Base-by-base conservation (phyloP, 495 filamentous ascomycete species). In the Darksidea phi region DNA sequence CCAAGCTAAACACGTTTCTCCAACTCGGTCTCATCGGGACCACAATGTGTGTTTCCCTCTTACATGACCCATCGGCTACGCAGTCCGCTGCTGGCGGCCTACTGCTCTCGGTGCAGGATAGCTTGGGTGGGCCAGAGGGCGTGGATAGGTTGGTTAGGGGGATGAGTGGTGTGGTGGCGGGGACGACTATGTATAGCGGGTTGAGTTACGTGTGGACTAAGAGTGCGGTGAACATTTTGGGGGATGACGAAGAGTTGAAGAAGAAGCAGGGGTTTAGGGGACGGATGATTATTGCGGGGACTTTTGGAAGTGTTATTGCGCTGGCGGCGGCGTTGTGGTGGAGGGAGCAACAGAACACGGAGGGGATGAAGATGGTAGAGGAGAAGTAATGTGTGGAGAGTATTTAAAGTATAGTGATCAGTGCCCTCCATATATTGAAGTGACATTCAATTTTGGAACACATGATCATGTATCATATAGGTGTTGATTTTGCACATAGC, bases 1-100 rank as follows among this genome's bases (percentile, higher is more conserved):
- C 88, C 64, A 98, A 98, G 79, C 61, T 71, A 52, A 77, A 77
- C 64, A 77, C 74, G 18, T 73, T 77, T 46, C 67, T 77, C n/a
- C 74, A 77, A 47, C 66, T 77, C 20, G 56, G 64, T 13, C 59
- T 77, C 0, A 72, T 77, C 45, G 74, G 74, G 42, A 66, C 72
- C 11, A 73, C 71, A 7, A 63, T 71, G 42, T 55, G 56, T 23
- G 63, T 62, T 0, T 46, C 34, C 7, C 21, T 70, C 1, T 36
- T 72, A 42, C 63, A 64, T 18, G 52, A 66, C 47, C 58, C 63
- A 10, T 55, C 28, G 48, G 67, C 43, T 12, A 45, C 48, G 36
- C 41, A 36, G 25, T 60, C 56, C 1, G 49, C 61, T 15, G 49
- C 52, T 6, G 61, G 52, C 1, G 56, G 42, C 13, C 18, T 51